Percentiles rank a stretch among this genome's conserved stretches.
phyloP scores from a whole-genome alignment of 2,329 filamentous ascomycete species.

The Macrophomina phaseolina region DNA sequence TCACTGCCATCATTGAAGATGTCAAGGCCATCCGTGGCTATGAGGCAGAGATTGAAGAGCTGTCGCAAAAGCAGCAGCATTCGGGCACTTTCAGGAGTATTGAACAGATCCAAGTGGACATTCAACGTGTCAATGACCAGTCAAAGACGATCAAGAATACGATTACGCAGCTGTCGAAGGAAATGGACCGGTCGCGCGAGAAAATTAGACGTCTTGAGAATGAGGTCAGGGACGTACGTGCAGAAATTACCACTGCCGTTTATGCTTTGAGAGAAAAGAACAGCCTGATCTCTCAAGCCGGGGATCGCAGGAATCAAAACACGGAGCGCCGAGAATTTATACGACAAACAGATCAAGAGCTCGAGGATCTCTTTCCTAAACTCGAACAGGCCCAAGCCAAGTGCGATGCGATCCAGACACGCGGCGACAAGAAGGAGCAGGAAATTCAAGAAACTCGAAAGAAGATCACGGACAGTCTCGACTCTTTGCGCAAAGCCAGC shows the following conservation, averaged over 20 bases:
- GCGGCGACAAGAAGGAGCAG: constrained; percentile 74
- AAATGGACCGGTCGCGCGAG: constrained; percentile 74
- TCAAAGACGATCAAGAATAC: constrained; percentile 67
- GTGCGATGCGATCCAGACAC: constrained; percentile 76
- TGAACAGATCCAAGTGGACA: constrained; percentile 82
- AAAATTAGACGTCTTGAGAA: constrained; percentile 75
- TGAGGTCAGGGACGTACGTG: constrained; percentile 75
- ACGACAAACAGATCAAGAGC: constrained; percentile 71
- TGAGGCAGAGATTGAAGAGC: constrained; percentile 73
- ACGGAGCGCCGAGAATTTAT: constrained; percentile 72
- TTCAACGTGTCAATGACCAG: constrained; percentile 70
- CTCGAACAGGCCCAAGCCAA: constrained; percentile 76
- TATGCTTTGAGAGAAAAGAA: constrained; percentile 84
- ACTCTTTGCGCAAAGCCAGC: constrained; percentile 77
- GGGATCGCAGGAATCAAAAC: constrained; percentile 73
- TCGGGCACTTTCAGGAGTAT: constrained; percentile 70
- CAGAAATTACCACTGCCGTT: constrained; percentile 71
- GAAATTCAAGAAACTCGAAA: constrained; percentile 73
- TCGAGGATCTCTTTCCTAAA: constrained; percentile 76
- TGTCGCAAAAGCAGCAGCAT: constrained; percentile 77
- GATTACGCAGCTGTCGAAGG: constrained; percentile 69
- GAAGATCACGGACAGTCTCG: constrained; percentile 73
- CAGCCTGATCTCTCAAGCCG: constrained; percentile 71
- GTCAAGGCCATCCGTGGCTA: constrained; percentile 74
- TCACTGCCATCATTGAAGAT: constrained; percentile 76